Conservation (phyloP, 2,329 filamentous ascomycete species). For the Calonectria henricotiae region DNA sequence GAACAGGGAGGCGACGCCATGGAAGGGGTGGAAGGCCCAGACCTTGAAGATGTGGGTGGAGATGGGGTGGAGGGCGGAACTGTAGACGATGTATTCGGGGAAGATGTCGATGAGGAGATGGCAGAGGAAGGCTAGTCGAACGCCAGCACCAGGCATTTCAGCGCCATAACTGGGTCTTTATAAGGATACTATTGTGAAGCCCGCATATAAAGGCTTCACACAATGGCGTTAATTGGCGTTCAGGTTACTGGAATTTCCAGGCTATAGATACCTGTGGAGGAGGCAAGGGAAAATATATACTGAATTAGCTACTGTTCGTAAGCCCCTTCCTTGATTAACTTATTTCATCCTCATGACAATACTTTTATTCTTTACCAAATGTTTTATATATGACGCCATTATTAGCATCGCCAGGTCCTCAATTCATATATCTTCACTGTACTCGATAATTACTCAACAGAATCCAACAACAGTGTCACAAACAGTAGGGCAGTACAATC, state of each 20-base stretch:
- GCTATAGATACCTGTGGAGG: slow-evolving; percentile 22
- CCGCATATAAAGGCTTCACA: slow-evolving; percentile 5
- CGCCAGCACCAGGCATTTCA: slow-evolving; percentile 27
- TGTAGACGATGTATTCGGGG: slow-evolving; percentile 71
- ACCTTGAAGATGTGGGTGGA: slow-evolving; percentile 62
- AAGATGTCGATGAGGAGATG: slow-evolving; percentile 73
- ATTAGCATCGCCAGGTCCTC: too few relatives aligned
- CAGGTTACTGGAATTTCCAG: slow-evolving; percentile 17
- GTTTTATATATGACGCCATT: too few relatives aligned
- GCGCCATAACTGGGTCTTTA: slow-evolving; percentile 4
- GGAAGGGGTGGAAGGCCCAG: slow-evolving; percentile 64
- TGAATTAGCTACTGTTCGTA: neutral
- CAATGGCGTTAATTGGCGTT: slow-evolving; percentile 46
- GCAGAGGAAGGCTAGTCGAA: slow-evolving; percentile 59
- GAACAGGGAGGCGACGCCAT: slow-evolving; percentile 66
- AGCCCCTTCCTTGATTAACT: neutral
- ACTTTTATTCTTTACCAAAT: neutral
- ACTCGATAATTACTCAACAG: too few relatives aligned
- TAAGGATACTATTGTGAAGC: slow-evolving; percentile 27
- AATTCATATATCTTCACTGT: too few relatives aligned
- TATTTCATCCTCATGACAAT: neutral
- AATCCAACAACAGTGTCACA: too few relatives aligned
- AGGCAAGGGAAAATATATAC: slow-evolving; percentile 1
- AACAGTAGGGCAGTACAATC: too few relatives aligned
- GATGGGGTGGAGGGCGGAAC: slow-evolving; percentile 68